Evolutionary conservation across 1,139 yeast species (phyloP), one percentile per base, ranked within the genome.

Genomic region (Scheffersomyces insectosa): DNA sequence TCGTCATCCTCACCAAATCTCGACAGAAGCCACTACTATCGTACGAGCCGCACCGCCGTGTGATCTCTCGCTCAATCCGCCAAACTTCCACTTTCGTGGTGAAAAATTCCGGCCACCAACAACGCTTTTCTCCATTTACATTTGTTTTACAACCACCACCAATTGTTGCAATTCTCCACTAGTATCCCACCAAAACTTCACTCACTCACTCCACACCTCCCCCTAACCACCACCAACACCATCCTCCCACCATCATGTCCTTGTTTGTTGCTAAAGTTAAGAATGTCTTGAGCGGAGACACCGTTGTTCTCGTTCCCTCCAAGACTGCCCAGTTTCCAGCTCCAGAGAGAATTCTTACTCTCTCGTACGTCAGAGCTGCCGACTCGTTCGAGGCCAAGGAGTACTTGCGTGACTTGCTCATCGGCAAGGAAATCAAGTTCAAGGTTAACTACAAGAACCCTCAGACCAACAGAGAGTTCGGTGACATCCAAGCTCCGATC

Each of bases 251-350:
- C 28, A 25, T 8, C 27, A 52, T 52, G 56, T 50, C 54, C 33
- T 23, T 55, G 14, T 71, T 72, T 48, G 68, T 74, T 47, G 86
- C 85, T 37, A 79, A 72, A 60, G 93, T 87, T 43, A 85, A 85
- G 60, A 76, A 82, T 41, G 88, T 86, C 23, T 62, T 83, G 36
- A 83, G 88, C 40, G 90, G 88, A 4, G 95, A 87, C 65, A 82
- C 91, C n/a, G 58, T 87, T 38, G 78, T 85, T 34, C 74, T 87
- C 50, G 73, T 75, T n/a, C 87, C 89, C 2, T 51, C 77, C 36
- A 75, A 75, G 47, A 57, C 73, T 32, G 49, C 68, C 32, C 72
- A 65, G 49, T 60, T 75, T 38, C 79, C 82, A 3, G 62, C 63
- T 33, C 81, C 79, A 8, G 95, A 86, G 62, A 72, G 88, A 52